Evolutionary conservation across 441 rosid genomes (phyloP), one percentile per base, ranked within the genome.

Genomic region (Adansonia rubrostipa): DNA sequence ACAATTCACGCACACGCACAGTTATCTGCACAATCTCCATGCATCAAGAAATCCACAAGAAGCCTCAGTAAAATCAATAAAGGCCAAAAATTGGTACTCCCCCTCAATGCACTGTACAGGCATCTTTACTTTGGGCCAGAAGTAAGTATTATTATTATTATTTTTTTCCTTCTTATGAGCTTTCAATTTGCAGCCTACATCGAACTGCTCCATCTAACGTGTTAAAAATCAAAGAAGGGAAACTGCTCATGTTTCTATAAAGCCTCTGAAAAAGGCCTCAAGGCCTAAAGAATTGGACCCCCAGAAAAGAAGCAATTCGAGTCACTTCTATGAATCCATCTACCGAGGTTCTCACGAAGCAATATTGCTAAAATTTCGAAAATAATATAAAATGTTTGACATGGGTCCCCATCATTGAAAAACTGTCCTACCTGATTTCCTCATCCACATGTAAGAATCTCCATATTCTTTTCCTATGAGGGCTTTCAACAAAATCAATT

Each of bases 1-100:
- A 56, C 61, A 56, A 56, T 17, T 56, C 61, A 56, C 61, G 19
- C 61, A 22, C 61, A 15, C 58, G 20, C n/a, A 15, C 33, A 28
- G 33, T 28, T 28, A 28, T 28, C 33, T 28, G 33, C 33, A 28
- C 33, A 28, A 2, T 28, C 33, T 28, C 33, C 33, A 28, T 19
- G 97, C 95, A 47, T 90, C 92, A 14, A 88, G 95, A 82, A 92
- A 90, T 6, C 92, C 93, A 28, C 86, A 84, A 2, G 88, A 71
- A 19, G 92, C 93, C 72, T 87, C 95, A 10, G 85, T 57, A 57
- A 57, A 57, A 19, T 19, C 62, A 19, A 57, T 57, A 24, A 95
- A 89, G 84, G 86, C 84, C 33, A 17, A 87, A 89, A 84, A 88
- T 91, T 19, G 62, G 28, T 8, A 57, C 62, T 57, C 11, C 62